Conservation (phyloP, 2,329 filamentous ascomycete species). For the Aspergillus niger region DNA sequence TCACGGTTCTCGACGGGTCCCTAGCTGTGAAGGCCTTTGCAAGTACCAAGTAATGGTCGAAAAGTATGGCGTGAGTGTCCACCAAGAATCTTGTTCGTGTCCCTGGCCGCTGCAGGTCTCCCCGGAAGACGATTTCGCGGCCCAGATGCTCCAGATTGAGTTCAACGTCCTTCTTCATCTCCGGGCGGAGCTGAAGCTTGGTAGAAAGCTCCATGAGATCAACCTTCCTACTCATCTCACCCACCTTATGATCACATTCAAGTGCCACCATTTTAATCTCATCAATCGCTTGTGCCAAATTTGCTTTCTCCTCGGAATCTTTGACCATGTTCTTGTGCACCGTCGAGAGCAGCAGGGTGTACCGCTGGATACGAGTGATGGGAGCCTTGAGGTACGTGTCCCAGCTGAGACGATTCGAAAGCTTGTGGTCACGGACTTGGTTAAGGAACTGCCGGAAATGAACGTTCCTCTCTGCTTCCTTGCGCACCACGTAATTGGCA, state of each 20-base stretch:
- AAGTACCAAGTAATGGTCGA: slow-evolving; percentile 94
- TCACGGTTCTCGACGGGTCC: slow-evolving; percentile 70
- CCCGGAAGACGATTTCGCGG: slow-evolving; percentile 82
- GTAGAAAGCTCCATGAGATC: slow-evolving; percentile 79
- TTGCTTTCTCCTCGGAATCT: slow-evolving; percentile 87
- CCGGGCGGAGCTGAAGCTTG: slow-evolving; percentile 81
- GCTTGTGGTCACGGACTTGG: slow-evolving; percentile 73
- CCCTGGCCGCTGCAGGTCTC: slow-evolving; percentile 85
- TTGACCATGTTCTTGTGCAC: slow-evolving; percentile 80
- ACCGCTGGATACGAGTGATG: slow-evolving; percentile 88
- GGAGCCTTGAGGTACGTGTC: slow-evolving; percentile 92
- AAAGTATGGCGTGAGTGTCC: slow-evolving; percentile 88
- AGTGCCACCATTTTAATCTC: slow-evolving; percentile 87
- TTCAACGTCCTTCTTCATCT: slow-evolving; percentile 78
- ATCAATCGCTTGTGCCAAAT: slow-evolving; percentile 78
- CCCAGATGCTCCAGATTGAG: slow-evolving; percentile 94
- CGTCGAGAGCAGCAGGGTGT: slow-evolving; percentile 77
- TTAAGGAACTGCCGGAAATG: slow-evolving; percentile 86
- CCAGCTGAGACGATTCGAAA: slow-evolving; percentile 84
- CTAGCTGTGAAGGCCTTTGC: slow-evolving; percentile 73
- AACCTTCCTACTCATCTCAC: slow-evolving; percentile 88
- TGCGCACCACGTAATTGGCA: slow-evolving; percentile 78
- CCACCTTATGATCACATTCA: slow-evolving; percentile 90
- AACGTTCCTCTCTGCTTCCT: slow-evolving; percentile 80
- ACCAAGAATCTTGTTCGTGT: slow-evolving; percentile 89